Percentiles rank a stretch among this genome's conserved stretches.
phyloP scores from a whole-genome alignment of 345 rosid species.

The Brassica juncea region DNA sequence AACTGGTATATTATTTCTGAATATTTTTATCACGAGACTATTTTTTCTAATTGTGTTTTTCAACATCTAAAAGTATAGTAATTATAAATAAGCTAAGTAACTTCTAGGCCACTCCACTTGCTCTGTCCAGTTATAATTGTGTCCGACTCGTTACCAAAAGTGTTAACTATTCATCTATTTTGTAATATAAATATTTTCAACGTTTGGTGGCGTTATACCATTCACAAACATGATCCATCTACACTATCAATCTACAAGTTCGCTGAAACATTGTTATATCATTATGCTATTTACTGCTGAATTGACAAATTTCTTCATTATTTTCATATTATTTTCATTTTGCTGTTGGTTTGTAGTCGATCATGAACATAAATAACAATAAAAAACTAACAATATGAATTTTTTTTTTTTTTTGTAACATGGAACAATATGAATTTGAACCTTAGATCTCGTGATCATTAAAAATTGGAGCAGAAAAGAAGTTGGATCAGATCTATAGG shows the following conservation, averaged over 20 bases:
- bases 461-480: conserved; percentile 18
- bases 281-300: neutral
- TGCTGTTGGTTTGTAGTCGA: neutral
- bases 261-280: neutral
- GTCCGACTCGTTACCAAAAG: conserved; percentile 24
- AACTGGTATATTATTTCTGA: neutral
- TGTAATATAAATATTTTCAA: neutral
- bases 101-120: conserved; percentile 31
- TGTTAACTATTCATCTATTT: neutral
- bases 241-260: neutral
- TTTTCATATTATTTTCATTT: neutral
- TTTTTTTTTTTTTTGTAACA: neutral
- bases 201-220: conserved; percentile 9
- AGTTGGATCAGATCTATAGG: conserved; percentile 26
- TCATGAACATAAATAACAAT: neutral
- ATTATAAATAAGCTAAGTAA: conserved; percentile 8
- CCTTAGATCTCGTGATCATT: conserved; percentile 27
- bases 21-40: neutral
- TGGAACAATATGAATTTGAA: neutral
- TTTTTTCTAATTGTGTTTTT: neutral
- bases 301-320: neutral
- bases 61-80: neutral
- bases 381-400: neutral
- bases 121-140: conserved; percentile 31
- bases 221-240: conserved; percentile 12